Evolutionary conservation across 768 basidiomycete species (phyloP), one percentile per base, ranked within the genome.

Genomic region (Podaxis mareebaensis): DNA sequence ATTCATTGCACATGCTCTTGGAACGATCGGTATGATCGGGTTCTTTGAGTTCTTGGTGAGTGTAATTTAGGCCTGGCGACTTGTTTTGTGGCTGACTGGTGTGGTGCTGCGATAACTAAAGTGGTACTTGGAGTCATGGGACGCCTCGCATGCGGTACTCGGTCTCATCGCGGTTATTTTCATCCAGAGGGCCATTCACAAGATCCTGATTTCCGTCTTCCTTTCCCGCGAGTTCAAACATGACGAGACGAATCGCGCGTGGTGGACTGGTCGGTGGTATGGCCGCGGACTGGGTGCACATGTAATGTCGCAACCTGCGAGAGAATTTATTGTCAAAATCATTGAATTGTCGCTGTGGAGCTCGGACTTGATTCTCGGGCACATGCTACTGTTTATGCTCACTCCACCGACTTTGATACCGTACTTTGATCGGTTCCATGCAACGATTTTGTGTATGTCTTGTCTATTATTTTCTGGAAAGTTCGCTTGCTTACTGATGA

Each of bases 261-360:
- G 96, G 96, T 99, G 97, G 97, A 96, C 96, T 36, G 96, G 95
- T 53, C 83, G 89, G 72, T 98, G 97, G 97, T 96, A 95, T 74
- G 96, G 96, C 48, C 89, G 95, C 56, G 95, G 95, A 3, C 84
- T 99, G 26, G 96, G 96, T 48, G 71, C 85, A 4, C 90, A 94
- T 73, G 95, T 90, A 48, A 92, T 96, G 87, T 95, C 94, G n/a
- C 97, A 99, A 73, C 96, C 96, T 57, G 94, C 92, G 30, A 91
- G 97, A 72, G 97, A 99, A 80, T 98, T 94, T 69, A 78, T 98
- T 66, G 96, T 99, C 79, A 99, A 99, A 83, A 92, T 95, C 65
- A 93, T 99, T 68, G 97, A 99, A 77, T 80, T 99, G 74, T 93
- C 93, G 49, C 74, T 99, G 22, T 99, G 96, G 92, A 92, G 93